Conservation (phyloP, 495 filamentous ascomycete genomes). For the Trichoderma virens region DNA sequence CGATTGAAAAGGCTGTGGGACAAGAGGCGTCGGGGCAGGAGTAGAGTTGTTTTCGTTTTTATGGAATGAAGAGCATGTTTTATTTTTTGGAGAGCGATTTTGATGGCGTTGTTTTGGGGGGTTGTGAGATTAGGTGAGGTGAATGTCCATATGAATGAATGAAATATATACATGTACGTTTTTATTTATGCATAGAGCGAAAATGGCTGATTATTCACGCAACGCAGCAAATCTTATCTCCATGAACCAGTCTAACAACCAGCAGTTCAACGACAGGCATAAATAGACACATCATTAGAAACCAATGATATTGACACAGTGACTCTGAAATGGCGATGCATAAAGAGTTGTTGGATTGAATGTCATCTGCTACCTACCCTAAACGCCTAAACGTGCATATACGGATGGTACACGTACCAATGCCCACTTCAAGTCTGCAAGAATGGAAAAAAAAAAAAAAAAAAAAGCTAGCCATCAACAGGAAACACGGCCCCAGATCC, state of each 20-base stretch:
- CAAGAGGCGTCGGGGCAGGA: not conserved
- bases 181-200: not conserved
- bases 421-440: not conserved
- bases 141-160: not conserved
- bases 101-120: not conserved
- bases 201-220: too few species aligned
- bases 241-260: too few species aligned
- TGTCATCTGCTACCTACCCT: not conserved
- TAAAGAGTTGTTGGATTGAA: not conserved
- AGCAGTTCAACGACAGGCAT: too few species aligned
- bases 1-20: slow-evolving; percentile 31
- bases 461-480: not conserved
- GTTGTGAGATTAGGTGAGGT: not conserved
- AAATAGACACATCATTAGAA: too few species aligned
- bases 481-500: not conserved
- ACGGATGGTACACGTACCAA: not conserved
- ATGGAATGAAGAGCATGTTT: not conserved
- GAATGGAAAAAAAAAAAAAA: not conserved
- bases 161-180: not conserved
- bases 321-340: too few species aligned
- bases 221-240: too few species aligned
- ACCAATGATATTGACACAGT: too few species aligned
- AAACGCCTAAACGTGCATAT: not conserved
- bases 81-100: not conserved
- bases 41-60: not conserved